phyloP scores from a whole-genome alignment of 75 land plant species.

The Pinus tabuliformis region DNA sequence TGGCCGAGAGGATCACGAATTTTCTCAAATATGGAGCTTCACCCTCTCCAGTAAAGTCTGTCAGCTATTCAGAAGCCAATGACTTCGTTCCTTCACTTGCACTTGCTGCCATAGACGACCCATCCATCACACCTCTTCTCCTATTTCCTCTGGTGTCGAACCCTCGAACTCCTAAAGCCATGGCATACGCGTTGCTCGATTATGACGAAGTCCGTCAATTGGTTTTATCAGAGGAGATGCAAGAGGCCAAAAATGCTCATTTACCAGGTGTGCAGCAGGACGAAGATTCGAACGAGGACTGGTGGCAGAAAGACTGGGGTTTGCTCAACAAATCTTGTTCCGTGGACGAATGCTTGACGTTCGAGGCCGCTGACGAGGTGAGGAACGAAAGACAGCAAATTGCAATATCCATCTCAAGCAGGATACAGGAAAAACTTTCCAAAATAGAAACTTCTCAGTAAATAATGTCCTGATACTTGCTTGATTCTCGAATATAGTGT shows the following conservation, averaged over 20 bases:
- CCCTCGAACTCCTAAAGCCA: constrained; percentile 23
- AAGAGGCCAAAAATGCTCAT: background rate
- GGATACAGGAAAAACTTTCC: too few species aligned
- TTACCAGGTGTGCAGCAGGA: background rate
- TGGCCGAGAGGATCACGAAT: constrained; percentile 22
- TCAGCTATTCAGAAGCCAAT: constrained; percentile 5
- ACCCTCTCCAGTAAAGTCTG: constrained; percentile 6
- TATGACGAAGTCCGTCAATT: constrained; percentile 18
- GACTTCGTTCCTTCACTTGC: constrained; percentile 31
- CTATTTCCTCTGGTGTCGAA: constrained; percentile 24
- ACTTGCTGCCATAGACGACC: constrained; percentile 22
- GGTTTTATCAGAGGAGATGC: background rate
- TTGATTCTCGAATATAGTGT: background rate
- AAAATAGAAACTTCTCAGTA: too few species aligned
- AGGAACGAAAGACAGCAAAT: too few species aligned
- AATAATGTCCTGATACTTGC: constrained; percentile 55
- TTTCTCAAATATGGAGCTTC: constrained; percentile 19
- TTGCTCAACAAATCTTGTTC: constrained; percentile 4
- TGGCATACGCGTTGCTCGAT: constrained; percentile 32
- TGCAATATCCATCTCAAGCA: too few species aligned
- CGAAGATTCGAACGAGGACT: background rate
- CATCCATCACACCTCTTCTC: constrained; percentile 10
- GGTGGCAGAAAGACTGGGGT: constrained; percentile 12
- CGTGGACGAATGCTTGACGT: constrained; percentile 27
- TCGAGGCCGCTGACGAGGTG: constrained; percentile 38